A percentile compares a stretch with the other conserved stretches of the same genome.
Conservation (phyloP, 2,329 filamentous ascomycete species). For the Acephala macrosclerotiorum region DNA sequence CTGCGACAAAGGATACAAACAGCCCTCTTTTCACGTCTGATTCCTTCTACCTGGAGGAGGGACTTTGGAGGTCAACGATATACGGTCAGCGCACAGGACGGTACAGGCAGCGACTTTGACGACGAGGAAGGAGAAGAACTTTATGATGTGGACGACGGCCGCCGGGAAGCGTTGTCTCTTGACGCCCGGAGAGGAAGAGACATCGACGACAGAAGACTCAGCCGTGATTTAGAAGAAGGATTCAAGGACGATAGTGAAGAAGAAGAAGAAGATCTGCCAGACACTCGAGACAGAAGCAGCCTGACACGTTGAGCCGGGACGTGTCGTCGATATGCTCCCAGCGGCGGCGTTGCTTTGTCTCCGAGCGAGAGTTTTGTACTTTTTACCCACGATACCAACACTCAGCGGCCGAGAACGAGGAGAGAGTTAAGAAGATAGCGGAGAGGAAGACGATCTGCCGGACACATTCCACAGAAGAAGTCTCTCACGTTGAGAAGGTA, state of each 20-base stretch:
- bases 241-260: slow-evolving; percentile 78
- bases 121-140: slow-evolving; percentile 76
- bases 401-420: not conserved
- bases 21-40: slow-evolving; percentile 49
- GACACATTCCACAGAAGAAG: too few relatives aligned
- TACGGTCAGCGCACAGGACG: slow-evolving; percentile 48
- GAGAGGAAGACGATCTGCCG: too few relatives aligned
- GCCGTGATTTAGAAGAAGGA: slow-evolving; percentile 79
- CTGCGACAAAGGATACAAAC: slow-evolving; percentile 59
- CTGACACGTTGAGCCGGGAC: not conserved
- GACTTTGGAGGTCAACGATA: slow-evolving; percentile 51
- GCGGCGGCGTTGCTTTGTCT: slow-evolving; percentile 16
- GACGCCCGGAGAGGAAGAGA: slow-evolving; percentile 46
- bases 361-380: not conserved
- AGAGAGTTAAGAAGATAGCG: not conserved
- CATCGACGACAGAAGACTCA: slow-evolving; percentile 68
- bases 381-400: not conserved
- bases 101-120: slow-evolving; percentile 59
- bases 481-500: too few relatives aligned
- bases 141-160: slow-evolving; percentile 60
- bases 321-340: not conserved
- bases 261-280: slow-evolving; percentile 52
- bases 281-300: slow-evolving; percentile 19
- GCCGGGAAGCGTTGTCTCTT: slow-evolving; percentile 50
- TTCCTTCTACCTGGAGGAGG: slow-evolving; percentile 58